Evolutionary conservation across 805 yeast species (phyloP).

Genomic region (Cyberlindnera saturnus): DNA sequence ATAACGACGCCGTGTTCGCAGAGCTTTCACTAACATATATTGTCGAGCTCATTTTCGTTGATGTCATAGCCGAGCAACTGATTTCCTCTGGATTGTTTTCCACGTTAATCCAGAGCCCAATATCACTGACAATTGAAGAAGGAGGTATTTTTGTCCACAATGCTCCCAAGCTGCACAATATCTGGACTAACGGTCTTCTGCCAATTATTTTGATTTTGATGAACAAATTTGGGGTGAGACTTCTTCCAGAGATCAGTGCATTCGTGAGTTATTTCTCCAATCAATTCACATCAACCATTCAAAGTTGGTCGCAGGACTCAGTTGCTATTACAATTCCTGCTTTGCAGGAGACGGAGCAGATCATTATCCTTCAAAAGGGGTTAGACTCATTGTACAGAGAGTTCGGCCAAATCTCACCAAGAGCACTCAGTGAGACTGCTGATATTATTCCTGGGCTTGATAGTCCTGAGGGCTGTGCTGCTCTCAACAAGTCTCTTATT

Average conservation of each 20-base stretch:
- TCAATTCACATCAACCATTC: conserved; percentile 59
- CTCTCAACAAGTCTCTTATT: conserved; percentile 53
- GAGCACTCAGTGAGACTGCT: conserved; percentile 15
- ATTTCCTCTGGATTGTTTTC: conserved; percentile 59
- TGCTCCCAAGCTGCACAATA: conserved; percentile 54
- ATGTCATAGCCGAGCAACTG: conserved; percentile 59
- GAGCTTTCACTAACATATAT: conserved; percentile 64
- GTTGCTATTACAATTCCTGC: conserved; percentile 41
- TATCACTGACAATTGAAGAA: conserved; percentile 57
- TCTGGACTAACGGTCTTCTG: conserved; percentile 85
- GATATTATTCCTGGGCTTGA: conserved; percentile 56
- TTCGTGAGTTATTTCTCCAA: conserved; percentile 57
- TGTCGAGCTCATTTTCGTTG: conserved; percentile 58
- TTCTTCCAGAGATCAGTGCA: conserved; percentile 58
- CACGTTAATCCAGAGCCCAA: conserved; percentile 66
- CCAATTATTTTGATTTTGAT: conserved; percentile 58
- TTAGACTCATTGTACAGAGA: conserved; percentile 48
- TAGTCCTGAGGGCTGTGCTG: conserved; percentile 49
- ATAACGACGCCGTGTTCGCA: conserved; percentile 64
- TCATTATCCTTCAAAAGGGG: conserved; percentile 57
- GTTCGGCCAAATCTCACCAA: conserved; percentile 32
- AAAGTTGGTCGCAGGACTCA: conserved; percentile 62
- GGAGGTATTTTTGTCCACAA: conserved; percentile 53
- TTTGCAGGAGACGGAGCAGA: conserved; percentile 62
- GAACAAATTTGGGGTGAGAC: conserved; percentile 54